Conservation (phyloP, 2,329 filamentous ascomycete genomes). For the Clonostachys byssicola region DNA sequence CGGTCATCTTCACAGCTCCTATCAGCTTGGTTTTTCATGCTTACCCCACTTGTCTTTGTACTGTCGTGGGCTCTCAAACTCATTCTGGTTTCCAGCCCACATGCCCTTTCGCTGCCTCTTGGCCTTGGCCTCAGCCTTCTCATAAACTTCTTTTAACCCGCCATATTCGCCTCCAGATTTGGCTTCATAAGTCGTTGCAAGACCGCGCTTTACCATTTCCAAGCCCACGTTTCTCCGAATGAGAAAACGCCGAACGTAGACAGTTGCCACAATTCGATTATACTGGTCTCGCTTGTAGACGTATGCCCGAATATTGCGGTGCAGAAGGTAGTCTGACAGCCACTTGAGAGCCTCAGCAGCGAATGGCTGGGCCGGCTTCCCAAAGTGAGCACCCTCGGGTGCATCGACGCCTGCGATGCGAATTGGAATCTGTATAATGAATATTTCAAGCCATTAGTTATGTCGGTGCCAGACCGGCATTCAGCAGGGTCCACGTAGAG, state of each 20-base stretch:
- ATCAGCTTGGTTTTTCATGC: no score
- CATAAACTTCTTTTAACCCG: constrained; percentile 59
- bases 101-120: constrained; percentile 64
- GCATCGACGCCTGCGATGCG: constrained; percentile 91
- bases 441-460: background rate
- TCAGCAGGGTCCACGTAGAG: background rate
- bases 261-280: constrained; percentile 82
- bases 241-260: constrained; percentile 66
- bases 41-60: constrained; percentile 60
- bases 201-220: constrained; percentile 80
- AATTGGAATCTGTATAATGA: constrained; percentile 64
- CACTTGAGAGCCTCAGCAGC: constrained; percentile 76
- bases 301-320: constrained; percentile 74
- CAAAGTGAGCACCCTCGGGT: constrained; percentile 90
- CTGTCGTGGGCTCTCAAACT: constrained; percentile 78
- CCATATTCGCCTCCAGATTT: constrained; percentile 90
- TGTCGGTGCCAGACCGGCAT: background rate
- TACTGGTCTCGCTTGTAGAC: constrained; percentile 89
- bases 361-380: constrained; percentile 79
- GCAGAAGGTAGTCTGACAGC: constrained; percentile 68
- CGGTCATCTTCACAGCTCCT: no score
- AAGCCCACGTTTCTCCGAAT: constrained; percentile 77
- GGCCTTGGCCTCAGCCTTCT: constrained; percentile 61
- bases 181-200: constrained; percentile 91
- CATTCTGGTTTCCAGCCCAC: constrained; percentile 63